phyloP scores from a whole-genome alignment of 257 asterid species.

The Thymus mandschuricus region DNA sequence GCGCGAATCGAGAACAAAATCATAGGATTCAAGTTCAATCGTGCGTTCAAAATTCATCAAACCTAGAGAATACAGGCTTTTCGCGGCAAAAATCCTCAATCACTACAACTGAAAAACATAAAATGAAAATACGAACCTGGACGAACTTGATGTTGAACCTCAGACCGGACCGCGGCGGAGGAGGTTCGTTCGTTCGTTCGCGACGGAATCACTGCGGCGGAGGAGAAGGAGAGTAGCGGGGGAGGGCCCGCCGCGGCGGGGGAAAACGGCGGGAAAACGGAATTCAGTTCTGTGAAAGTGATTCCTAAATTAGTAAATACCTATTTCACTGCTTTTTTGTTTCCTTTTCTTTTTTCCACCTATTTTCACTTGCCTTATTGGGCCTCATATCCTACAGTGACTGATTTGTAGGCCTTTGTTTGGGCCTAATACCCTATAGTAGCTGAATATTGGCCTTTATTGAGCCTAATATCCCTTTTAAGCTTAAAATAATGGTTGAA shows the following conservation, averaged over 20 bases:
- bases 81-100: not conserved
- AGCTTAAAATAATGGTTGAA: no score
- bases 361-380: no score
- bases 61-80: not conserved
- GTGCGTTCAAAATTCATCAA: not conserved
- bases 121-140: not conserved
- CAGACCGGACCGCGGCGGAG: not conserved
- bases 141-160: no score
- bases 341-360: no score
- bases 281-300: no score
- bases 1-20: not conserved
- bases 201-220: not conserved
- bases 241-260: not conserved
- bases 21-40: not conserved
- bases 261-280: not conserved
- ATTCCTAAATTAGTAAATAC: no score
- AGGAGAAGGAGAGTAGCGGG: not conserved
- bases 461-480: no score
- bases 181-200: not conserved
- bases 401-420: no score
- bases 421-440: no score
- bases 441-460: no score
- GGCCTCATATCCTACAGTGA: no score
- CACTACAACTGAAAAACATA: not conserved
- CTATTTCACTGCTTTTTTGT: no score